These are phyloP conservation scores for Syzygium syzygioides DNA, from an alignment of 441 rosid genomes.

Conservation along the genomic window DNA sequence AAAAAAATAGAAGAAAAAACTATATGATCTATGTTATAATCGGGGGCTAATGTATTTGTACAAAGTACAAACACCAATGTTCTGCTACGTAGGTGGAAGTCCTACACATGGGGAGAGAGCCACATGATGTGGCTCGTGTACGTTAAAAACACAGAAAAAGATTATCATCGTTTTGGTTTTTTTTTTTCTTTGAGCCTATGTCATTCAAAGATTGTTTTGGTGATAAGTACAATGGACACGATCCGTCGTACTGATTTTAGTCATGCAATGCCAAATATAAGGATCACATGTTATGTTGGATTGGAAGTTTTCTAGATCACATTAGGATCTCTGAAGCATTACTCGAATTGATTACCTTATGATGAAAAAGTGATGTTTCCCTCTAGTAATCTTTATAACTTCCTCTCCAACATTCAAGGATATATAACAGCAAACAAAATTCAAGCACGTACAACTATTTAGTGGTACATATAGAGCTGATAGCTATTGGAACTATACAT, in stretches of 20 bases:
- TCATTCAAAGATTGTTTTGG: not conserved
- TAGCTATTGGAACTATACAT: not conserved
- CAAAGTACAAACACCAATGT: too few relatives aligned
- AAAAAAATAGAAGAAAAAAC: too few relatives aligned
- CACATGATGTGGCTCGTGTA: not conserved
- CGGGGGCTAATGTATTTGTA: too few relatives aligned
- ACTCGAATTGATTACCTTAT: not conserved
- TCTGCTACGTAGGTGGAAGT: too few relatives aligned
- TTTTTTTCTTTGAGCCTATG: rapidly evolving
- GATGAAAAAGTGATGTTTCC: not conserved
- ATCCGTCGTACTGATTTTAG: not conserved
- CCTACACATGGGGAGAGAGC: not conserved
- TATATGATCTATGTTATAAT: too few relatives aligned
- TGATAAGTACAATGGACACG: not conserved
- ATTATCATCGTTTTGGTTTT: not conserved
- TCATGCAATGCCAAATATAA: not conserved
- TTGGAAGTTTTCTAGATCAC: not conserved
- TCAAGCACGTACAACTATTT: not conserved
- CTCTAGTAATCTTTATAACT: not conserved
- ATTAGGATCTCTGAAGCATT: not conserved
- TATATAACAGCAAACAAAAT: not conserved
- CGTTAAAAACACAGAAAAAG: not conserved
- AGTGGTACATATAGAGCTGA: not conserved
- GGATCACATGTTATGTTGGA: not conserved
- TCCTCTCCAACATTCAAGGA: not conserved